Conservation (phyloP, 805 yeast genomes). For the Suhomyces sp. region DNA sequence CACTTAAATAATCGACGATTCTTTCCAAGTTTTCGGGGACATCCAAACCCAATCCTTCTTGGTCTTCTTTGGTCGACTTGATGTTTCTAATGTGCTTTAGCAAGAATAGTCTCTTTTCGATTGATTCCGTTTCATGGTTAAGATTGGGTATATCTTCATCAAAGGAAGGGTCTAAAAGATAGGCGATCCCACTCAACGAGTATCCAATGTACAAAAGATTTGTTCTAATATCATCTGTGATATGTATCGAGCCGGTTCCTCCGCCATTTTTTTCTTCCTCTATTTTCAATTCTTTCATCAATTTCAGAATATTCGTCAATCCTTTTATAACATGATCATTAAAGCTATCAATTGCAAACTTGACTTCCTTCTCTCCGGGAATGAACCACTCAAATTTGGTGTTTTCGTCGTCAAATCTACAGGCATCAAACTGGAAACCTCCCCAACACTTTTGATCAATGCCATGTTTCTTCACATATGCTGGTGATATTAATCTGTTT, state of each 20-base stretch:
- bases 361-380: conserved; percentile 58
- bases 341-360: conserved; percentile 61
- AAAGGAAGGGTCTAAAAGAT: conserved; percentile 71
- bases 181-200: conserved; percentile 66
- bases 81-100: conserved; percentile 31
- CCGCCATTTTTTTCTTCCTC: conserved; percentile 10
- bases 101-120: conserved; percentile 35
- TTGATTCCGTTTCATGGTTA: conserved; percentile 29
- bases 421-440: conserved; percentile 58
- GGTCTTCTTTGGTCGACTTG: conserved; percentile 22
- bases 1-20: conserved; percentile 27
- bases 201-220: conserved; percentile 58
- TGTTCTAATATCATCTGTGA: conserved; percentile 54
- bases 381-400: conserved; percentile 71
- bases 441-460: conserved; percentile 68
- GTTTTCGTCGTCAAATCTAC: conserved; percentile 48
- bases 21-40: conserved; percentile 33
- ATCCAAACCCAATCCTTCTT: conserved; percentile 23
- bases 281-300: conserved; percentile 25
- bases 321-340: conserved; percentile 46
- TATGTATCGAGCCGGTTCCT: conserved; percentile 22
- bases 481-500: conserved; percentile 51
- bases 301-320: conserved; percentile 40
- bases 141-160: conserved; percentile 46
- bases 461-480: conserved; percentile 34